Evolutionary conservation across 129 eudicot genomes (phyloP), one percentile per base, ranked within the genome.

Genomic region (Lonicera japonica): DNA sequence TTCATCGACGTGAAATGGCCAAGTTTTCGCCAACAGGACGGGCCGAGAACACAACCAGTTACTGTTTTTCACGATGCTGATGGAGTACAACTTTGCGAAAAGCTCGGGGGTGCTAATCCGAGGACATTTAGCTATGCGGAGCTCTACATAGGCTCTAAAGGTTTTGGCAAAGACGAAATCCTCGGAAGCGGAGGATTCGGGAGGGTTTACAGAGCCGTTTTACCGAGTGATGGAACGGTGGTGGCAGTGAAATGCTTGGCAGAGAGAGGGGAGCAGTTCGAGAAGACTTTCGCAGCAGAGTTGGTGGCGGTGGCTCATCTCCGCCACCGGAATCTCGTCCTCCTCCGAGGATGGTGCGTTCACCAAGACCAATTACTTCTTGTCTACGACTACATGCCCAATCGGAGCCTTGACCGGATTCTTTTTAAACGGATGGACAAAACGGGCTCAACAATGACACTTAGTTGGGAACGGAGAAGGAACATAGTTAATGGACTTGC

Each of bases 331-430:
- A 91, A 91, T 16, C 83, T 91, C n/a, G 98, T 91, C 5, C 73
- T 84, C 52, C 78, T 91, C 18, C 77, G 98, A 11, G 98, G 98
- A 15, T 91, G 98, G 98, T 91, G 96, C 47, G 77, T 87, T 38
- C 84, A 91, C 17, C 90, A 87, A 39, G 86, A 76, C 60, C 82
- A 82, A 66, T 57, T 91, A 46, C 64, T 87, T 1, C 88, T 91
- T 9, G 98, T 91, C n/a, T 91, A 91, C 25, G 96, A 91, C 51
- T 91, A 87, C 79, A 91, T 91, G 98, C 95, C 95, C 4, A 87
- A 91, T 50, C 81, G 88, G n/a, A 91, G 98, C 70, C 90, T 91
- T 43, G 98, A 91, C 74, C 24, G 95, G 29, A 61, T 87, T 9
- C 77, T 91, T 23, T 91, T 91, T 62, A 38, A 61, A 61, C 54